phyloP scores from a whole-genome alignment of 257 asterid species.

The Nicotiana sylvestris region DNA sequence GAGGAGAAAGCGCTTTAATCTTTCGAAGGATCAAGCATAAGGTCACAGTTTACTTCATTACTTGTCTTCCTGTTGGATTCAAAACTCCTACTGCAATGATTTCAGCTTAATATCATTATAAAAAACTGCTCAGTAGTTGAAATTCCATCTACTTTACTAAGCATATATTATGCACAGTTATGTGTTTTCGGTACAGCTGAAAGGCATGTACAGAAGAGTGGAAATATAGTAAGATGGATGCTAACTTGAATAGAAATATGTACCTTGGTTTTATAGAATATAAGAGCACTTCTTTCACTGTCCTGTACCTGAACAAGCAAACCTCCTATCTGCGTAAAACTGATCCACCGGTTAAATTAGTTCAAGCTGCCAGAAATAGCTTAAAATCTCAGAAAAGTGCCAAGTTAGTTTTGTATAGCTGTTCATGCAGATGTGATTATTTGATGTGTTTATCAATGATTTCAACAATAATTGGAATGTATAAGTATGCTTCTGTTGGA shows the following conservation, averaged over 20 bases:
- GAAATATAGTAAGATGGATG: background rate
- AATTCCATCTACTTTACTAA: background rate
- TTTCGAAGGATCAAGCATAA: constrained; percentile 70
- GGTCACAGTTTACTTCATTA: constrained; percentile 51
- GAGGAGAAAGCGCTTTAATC: constrained; percentile 50
- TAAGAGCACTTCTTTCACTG: background rate
- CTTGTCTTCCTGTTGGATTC: constrained; percentile 58
- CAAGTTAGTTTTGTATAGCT: background rate
- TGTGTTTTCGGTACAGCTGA: background rate
- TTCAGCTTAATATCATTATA: constrained; percentile 30
- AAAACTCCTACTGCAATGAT: constrained; percentile 52
- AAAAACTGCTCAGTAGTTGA: background rate
- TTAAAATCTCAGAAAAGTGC: background rate
- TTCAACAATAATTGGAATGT: background rate
- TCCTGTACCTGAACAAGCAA: background rate
- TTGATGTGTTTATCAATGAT: background rate
- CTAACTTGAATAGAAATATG: background rate
- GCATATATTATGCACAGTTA: background rate
- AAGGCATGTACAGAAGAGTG: constrained; percentile 6
- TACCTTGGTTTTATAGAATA: background rate
- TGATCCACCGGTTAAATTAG: background rate
- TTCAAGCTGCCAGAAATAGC: constrained; percentile 11
- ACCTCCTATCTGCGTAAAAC: background rate
- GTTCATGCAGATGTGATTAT: background rate
- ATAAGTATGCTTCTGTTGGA: background rate